Evolutionary conservation across 441 rosid species (phyloP).

Genomic region (Arabidopsis hybrid): DNA sequence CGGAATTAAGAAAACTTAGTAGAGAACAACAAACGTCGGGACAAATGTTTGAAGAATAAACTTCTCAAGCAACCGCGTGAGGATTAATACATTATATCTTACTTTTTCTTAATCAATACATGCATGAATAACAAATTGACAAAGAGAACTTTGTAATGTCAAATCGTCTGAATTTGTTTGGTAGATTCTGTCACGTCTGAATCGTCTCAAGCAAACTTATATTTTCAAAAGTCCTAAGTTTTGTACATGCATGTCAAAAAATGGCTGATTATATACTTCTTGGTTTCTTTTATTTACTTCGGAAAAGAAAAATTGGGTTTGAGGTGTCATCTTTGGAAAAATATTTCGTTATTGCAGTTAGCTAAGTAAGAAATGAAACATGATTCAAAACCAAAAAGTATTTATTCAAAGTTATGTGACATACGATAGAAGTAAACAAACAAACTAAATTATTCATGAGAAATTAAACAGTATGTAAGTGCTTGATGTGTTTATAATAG

Average conservation of each 20-base stretch:
- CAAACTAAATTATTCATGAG: neutral
- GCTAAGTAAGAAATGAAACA: neutral
- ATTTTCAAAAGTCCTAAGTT: neutral
- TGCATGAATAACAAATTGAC: neutral
- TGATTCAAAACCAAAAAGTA: neutral
- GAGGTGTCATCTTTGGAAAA: neutral
- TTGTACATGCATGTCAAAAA: slow-evolving; percentile 7
- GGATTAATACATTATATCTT: slow-evolving; percentile 14
- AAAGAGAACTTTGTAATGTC: slow-evolving; percentile 18
- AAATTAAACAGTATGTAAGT: neutral
- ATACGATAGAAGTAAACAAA: neutral
- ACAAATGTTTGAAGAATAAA: slow-evolving; percentile 30
- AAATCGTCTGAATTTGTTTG: neutral
- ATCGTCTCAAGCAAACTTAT: neutral
- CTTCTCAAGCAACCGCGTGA: slow-evolving; percentile 44
- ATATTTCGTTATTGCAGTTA: neutral
- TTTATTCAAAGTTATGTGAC: neutral
- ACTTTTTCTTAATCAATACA: neutral
- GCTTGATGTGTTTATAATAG: slow-evolving; percentile 3
- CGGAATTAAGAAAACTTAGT: slow-evolving; percentile 15
- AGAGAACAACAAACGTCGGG: slow-evolving; percentile 36
- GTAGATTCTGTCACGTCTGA: slow-evolving; percentile 6
- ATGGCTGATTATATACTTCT: neutral
- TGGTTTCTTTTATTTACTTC: neutral
- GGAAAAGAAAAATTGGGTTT: neutral